Evolutionary conservation across 1,284 basidiomycete genomes (phyloP), one percentile per base, ranked within the genome.

Genomic region (Cerrena zonata): DNA sequence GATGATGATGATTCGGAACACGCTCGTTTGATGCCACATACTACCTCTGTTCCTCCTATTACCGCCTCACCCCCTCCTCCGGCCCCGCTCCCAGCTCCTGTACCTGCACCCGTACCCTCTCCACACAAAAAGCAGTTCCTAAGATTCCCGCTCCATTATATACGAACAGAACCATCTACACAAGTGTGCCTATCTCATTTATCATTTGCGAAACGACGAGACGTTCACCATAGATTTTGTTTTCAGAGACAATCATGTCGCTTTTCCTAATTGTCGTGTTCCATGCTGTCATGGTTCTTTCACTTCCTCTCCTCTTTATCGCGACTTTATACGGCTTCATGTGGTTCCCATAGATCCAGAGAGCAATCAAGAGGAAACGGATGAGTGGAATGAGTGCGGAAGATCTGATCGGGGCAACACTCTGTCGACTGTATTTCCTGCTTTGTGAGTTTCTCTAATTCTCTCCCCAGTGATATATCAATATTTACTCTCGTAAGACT

Each of bases 291-390:
- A 68, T 91, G 48, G 80, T 85, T 2, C 84, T 89, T 1, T 77
- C 79, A 0, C 69, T 91, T 12, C 79, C 87, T 0, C 75, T 91
- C 26, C 64, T 89, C 39, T 81, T 90, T 58, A 75, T 93, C n/a
- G 78, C 76, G 13, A 63, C 73, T 19, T 76, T 89, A 52, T 91
- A 93, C 66, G 85, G 82, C 2, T 79, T 78, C 56, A 77, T 88
- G 56, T 95, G 92, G 92, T 58, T 86, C 1, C 86, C 89, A 4
- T 91, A 94, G 69, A 91, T 94, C 48, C 74, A 85, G 54, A 76
- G 92, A 23, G 89, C 91, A 38, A 80, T 78, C 4, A 75, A 78
- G 22, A 76, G 86, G 19, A 88, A 86, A 4, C 76, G 87, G 49
- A 76, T 76, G 5, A 86, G 86, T 59, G 87, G 85, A 0, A 65